These are phyloP conservation scores for Hemisphaericaspora xylanilytica DNA, from an alignment of 1,139 yeast genomes.

Conservation along the genomic window DNA sequence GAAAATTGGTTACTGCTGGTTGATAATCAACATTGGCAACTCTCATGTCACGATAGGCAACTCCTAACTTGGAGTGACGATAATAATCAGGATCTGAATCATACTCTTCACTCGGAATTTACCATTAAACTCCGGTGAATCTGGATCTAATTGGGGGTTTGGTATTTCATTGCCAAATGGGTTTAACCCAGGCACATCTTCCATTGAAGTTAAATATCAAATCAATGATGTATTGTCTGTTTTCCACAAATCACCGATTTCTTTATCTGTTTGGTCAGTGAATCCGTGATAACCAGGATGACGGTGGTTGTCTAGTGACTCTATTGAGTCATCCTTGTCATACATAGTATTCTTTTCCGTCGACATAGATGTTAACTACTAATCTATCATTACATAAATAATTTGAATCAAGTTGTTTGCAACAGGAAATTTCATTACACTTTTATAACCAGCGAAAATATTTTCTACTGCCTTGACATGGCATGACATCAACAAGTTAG, in stretches of 20 bases:
- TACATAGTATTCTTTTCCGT: not conserved
- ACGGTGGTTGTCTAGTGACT: not conserved
- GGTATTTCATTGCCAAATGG: constrained; percentile 22
- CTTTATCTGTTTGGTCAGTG: not conserved
- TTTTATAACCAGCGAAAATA: no score
- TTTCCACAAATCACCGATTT: not conserved
- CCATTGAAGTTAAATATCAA: not conserved
- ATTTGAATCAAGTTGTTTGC: no score
- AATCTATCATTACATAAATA: no score
- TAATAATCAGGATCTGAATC: constrained; percentile 61
- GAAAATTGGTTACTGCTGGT: constrained; percentile 47
- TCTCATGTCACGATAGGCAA: constrained; percentile 62
- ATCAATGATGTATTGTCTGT: not conserved
- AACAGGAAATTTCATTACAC: not conserved
- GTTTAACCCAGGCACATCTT: constrained; percentile 47
- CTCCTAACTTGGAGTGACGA: constrained; percentile 60
- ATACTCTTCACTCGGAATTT: constrained; percentile 7
- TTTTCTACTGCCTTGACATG: no score
- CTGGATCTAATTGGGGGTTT: constrained; percentile 12
- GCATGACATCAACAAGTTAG: no score
- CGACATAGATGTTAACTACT: no score
- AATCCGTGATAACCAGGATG: not conserved
- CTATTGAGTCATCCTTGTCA: not conserved
- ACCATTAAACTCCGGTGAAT: constrained; percentile 13
- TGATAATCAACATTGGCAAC: constrained; percentile 75